Conservation (phyloP, 2,329 filamentous ascomycete species). For the Endocalyx cinctus region DNA sequence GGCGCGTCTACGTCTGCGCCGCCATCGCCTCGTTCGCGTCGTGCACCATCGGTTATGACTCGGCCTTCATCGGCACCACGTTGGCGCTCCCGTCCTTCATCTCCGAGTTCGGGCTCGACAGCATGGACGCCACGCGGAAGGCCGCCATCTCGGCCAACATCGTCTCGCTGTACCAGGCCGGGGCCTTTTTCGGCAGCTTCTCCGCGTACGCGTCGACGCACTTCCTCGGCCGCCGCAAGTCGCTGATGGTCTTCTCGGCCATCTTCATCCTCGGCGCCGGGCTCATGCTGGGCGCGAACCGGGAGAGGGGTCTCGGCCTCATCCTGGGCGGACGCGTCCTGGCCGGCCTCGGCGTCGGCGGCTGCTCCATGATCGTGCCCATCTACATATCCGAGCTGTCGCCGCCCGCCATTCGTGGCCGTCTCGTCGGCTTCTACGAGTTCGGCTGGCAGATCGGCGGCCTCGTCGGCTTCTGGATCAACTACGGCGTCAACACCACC, state of each 20-base stretch:
- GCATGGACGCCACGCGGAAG: slow-evolving; percentile 42
- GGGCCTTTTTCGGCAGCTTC: slow-evolving; percentile 77
- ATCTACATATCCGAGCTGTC: slow-evolving; percentile 58
- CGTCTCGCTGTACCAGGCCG: slow-evolving; percentile 76
- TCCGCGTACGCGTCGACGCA: slow-evolving; percentile 62
- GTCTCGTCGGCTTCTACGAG: slow-evolving; percentile 64
- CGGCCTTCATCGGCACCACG: slow-evolving; percentile 75
- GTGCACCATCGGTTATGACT: slow-evolving; percentile 59
- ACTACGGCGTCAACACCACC: slow-evolving; percentile 55
- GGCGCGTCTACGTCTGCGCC: slow-evolving; percentile 53
- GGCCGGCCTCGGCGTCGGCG: slow-evolving; percentile 59
- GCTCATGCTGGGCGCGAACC: slow-evolving; percentile 65
- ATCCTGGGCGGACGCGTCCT: slow-evolving; percentile 60
- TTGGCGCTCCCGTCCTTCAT: slow-evolving; percentile 66
- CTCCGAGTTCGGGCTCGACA: slow-evolving; percentile 60
- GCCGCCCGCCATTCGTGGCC: slow-evolving; percentile 59
- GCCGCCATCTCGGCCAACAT: slow-evolving; percentile 68
- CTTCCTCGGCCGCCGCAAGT: slow-evolving; percentile 63
- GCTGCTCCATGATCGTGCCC: slow-evolving; percentile 58
- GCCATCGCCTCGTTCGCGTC: slow-evolving; percentile 51
- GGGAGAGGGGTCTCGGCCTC: slow-evolving; percentile 57
- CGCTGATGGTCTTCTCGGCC: slow-evolving; percentile 54
- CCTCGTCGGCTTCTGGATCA: slow-evolving; percentile 62
- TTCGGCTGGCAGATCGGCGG: slow-evolving; percentile 62
- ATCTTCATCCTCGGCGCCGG: slow-evolving; percentile 69